Percentiles rank a stretch among this genome's conserved stretches.
phyloP scores from a whole-genome alignment of 345 rosid species.

The Camelina hispida region DNA sequence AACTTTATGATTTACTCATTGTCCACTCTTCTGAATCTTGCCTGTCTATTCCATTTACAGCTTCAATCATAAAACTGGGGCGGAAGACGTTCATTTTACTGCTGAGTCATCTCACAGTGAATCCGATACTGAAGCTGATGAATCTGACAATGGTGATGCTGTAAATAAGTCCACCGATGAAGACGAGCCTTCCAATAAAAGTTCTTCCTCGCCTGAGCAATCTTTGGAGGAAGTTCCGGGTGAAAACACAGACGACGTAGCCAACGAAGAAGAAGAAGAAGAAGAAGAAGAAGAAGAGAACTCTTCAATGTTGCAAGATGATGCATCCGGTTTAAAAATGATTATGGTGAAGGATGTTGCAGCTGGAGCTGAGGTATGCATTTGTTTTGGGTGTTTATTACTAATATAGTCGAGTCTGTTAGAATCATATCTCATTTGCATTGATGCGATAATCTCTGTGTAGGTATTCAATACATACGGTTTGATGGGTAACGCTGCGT shows the following conservation, averaged over 20 bases:
- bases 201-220: conserved; percentile 32
- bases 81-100: conserved; percentile 86
- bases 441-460: conserved; percentile 21
- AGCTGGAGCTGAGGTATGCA: conserved; percentile 75
- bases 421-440: conserved; percentile 6
- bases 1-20: neutral
- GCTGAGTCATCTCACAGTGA: conserved; percentile 49
- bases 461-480: conserved; percentile 94
- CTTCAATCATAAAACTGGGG: conserved; percentile 93
- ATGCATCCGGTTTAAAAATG: conserved; percentile 62
- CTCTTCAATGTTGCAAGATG: conserved; percentile 58
- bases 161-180: conserved; percentile 37
- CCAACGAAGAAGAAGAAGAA: conserved; percentile 39
- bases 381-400: neutral
- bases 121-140: conserved; percentile 52
- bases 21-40: conserved; percentile 19
- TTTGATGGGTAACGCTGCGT: conserved; percentile 76
- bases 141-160: conserved; percentile 21
- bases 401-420: neutral
- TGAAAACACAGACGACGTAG: conserved; percentile 36
- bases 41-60: conserved; percentile 45
- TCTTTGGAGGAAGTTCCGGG: conserved; percentile 20
- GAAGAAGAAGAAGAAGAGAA: conserved; percentile 39
- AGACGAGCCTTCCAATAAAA: conserved; percentile 42
- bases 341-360: conserved; percentile 83